A percentile compares a stretch with the other conserved stretches of the same genome.
Evolutionary conservation across 306 rosid genomes (phyloP).

Genomic region (Senna tora): DNA sequence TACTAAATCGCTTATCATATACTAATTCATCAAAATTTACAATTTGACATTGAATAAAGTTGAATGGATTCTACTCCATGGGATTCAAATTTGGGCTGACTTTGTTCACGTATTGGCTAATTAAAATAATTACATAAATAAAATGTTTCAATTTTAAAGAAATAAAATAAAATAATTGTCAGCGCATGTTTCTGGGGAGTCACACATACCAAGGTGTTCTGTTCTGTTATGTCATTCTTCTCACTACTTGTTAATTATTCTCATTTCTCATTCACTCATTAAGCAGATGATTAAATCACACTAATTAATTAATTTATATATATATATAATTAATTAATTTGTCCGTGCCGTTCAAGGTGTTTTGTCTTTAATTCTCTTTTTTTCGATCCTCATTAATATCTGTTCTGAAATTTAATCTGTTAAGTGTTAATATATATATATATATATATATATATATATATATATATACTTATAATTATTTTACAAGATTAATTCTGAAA

Average conservation of each 20-base stretch:
- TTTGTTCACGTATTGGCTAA: neutral
- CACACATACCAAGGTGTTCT: constrained; percentile 45
- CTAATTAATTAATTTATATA: neutral
- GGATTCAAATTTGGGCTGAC: constrained; percentile 15
- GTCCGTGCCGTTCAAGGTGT: constrained; percentile 64
- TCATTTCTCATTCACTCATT: constrained; percentile 29
- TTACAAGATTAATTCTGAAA: no score
- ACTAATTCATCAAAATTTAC: no score
- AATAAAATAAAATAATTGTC: neutral
- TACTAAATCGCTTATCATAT: no score
- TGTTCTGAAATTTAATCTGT: no score
- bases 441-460: no score
- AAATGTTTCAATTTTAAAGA: neutral
- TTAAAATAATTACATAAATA: neutral
- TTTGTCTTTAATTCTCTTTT: constrained; percentile 4
- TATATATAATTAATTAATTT: neutral
- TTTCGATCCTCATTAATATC: neutral
- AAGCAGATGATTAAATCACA: constrained; percentile 39
- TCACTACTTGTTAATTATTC: neutral
- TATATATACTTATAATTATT: no score
- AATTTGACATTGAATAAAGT: neutral
- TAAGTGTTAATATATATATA: no score
- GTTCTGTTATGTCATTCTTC: neutral
- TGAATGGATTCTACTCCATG: neutral
- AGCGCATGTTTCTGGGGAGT: constrained; percentile 39